These are phyloP conservation scores for Bipolaris bicolor DNA, from an alignment of 2,329 filamentous ascomycete species.

Conservation along the genomic window DNA sequence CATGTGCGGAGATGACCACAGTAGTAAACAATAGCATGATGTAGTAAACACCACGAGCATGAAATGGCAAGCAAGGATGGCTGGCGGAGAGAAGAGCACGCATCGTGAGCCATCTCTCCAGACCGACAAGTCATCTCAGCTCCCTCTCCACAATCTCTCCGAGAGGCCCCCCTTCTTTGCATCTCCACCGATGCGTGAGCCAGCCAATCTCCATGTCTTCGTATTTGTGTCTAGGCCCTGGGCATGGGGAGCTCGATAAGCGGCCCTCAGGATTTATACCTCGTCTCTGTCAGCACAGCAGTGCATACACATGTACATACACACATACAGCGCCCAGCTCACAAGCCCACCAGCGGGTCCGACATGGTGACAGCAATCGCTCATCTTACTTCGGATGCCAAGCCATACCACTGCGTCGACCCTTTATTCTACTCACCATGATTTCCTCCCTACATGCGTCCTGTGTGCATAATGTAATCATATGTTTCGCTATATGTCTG, in stretches of 20 bases:
- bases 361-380: neutral
- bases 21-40: neutral
- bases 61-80: neutral
- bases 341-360: neutral
- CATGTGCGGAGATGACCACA: too few species aligned
- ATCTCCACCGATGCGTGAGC: slow-evolving; percentile 9
- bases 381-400: neutral
- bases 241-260: slow-evolving; percentile 7
- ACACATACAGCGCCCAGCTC: too few species aligned
- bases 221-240: slow-evolving; percentile 22
- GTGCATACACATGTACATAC: slow-evolving; percentile 15
- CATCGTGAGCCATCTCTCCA: too few species aligned
- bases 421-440: neutral
- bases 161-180: neutral
- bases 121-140: neutral
- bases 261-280: slow-evolving; percentile 14
- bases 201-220: slow-evolving; percentile 25
- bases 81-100: neutral
- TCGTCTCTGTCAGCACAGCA: slow-evolving; percentile 14
- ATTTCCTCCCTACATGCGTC: neutral
- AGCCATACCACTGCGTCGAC: neutral
- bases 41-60: neutral
- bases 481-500: neutral
- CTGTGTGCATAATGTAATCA: neutral
- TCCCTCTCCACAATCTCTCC: neutral